Evolutionary conservation across 108 stramenopile genomes (phyloP).

Genomic region (Ochromonas danica): DNA sequence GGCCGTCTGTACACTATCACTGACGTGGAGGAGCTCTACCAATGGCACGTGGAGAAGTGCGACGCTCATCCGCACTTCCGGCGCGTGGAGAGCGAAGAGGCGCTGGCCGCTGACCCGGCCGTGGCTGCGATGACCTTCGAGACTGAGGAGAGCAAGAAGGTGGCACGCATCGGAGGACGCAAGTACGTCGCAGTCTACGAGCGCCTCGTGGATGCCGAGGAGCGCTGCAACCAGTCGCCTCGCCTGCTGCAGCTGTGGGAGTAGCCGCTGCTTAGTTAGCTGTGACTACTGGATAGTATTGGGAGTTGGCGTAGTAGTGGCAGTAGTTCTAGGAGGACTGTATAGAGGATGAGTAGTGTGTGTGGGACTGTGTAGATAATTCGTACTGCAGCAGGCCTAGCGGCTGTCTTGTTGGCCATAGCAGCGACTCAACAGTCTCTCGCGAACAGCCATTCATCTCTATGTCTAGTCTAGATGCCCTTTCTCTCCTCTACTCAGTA

Average conservation of each 20-base stretch:
- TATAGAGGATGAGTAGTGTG: too few species aligned
- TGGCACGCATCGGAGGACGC: conserved; percentile 62
- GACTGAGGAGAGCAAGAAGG: conserved; percentile 97
- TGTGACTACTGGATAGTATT: too few species aligned
- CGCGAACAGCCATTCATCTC: too few species aligned
- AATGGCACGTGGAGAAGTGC: conserved; percentile 86
- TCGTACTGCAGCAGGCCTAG: too few species aligned
- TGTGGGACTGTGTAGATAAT: too few species aligned
- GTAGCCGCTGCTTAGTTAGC: too few species aligned
- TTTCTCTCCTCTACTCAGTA: too few species aligned
- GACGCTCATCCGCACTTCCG: conserved; percentile 76
- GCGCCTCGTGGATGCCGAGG: conserved; percentile 45
- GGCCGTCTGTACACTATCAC: conserved; percentile 87
- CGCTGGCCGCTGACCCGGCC: conserved; percentile 76
- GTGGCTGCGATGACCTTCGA: conserved; percentile 77
- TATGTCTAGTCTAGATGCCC: too few species aligned
- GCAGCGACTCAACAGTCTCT: too few species aligned
- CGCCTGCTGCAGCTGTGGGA: background rate
- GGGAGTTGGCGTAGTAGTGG: too few species aligned
- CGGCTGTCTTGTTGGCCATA: too few species aligned
- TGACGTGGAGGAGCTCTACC: conserved; percentile 89
- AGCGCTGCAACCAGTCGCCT: background rate
- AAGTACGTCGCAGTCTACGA: conserved; percentile 76
- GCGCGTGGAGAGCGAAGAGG: conserved; percentile 60
- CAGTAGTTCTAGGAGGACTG: too few species aligned